These are phyloP conservation scores for Cryptosporidium ubiquitum DNA, from an alignment of 169 alveolate genomes.

Conservation along the genomic window DNA sequence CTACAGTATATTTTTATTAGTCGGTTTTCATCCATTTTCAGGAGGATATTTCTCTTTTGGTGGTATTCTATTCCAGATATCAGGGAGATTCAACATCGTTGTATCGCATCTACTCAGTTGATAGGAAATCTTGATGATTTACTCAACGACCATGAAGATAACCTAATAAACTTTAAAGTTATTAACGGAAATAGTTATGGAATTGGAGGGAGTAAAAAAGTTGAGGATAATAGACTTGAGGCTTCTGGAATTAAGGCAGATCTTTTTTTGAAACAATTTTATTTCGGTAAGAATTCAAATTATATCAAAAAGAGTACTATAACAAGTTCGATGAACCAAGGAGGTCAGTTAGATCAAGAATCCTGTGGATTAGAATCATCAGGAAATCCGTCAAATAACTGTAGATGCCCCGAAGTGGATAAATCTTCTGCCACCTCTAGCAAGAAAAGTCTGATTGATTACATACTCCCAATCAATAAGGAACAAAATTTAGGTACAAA, in stretches of 20 bases:
- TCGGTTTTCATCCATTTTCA: neutral
- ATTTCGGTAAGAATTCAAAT: slow-evolving; percentile 48
- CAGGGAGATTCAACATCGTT: slow-evolving; percentile 80
- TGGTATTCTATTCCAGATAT: slow-evolving; percentile 80
- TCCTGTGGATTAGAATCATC: neutral
- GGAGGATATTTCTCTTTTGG: slow-evolving; percentile 69
- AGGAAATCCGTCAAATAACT: neutral
- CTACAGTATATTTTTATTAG: slow-evolving; percentile 5
- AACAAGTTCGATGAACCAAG: neutral
- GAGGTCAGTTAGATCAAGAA: neutral
- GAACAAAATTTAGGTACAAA: neutral
- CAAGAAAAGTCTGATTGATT: slow-evolving; percentile 34
- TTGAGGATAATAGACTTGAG: neutral
- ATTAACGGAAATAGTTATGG: slow-evolving; percentile 23
- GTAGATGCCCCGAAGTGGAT: neutral
- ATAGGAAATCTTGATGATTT: slow-evolving; percentile 56
- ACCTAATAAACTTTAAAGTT: slow-evolving; percentile 1
- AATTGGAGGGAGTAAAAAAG: neutral
- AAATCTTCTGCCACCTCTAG: neutral
- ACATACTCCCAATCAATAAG: slow-evolving; percentile 51
- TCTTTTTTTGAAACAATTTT: slow-evolving; percentile 47
- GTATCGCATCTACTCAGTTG: slow-evolving; percentile 78
- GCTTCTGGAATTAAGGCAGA: slow-evolving; percentile 52
- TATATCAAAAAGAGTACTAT: neutral
- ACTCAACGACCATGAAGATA: slow-evolving; percentile 18